A percentile compares a stretch with the other conserved stretches of the same genome.
phyloP scores from a whole-genome alignment of 371 early-diverging fungal genomes.

The Syncephalis plumigaleata region DNA sequence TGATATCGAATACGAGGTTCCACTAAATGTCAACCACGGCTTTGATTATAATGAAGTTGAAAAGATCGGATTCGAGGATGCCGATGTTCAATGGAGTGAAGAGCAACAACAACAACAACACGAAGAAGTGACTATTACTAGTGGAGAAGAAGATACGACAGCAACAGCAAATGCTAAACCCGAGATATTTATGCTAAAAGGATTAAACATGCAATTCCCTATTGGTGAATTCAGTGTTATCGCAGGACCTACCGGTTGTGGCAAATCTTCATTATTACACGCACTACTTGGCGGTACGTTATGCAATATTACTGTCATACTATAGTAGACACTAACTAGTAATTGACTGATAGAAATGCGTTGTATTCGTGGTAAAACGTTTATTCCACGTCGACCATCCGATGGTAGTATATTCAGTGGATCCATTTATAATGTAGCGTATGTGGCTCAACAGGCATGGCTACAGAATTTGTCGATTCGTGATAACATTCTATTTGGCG shows the following conservation, averaged over 20 bases:
- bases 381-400: slow-evolving; percentile 10
- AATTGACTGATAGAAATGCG: slow-evolving; percentile 3
- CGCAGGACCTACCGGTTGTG: slow-evolving; percentile 37
- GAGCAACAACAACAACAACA: no score
- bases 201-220: slow-evolving; percentile 25
- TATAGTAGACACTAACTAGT: slow-evolving; percentile 9
- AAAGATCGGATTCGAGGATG: slow-evolving; percentile 22
- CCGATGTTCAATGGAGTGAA: slow-evolving; percentile 26
- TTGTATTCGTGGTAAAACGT: no score
- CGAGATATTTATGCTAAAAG: no score
- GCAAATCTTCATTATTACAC: slow-evolving; percentile 43
- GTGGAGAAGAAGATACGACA: slow-evolving; percentile 9
- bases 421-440: slow-evolving; percentile 40
- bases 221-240: slow-evolving; percentile 32
- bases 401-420: slow-evolving; percentile 16
- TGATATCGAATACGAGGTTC: slow-evolving; percentile 17
- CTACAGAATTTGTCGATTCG: slow-evolving; percentile 66
- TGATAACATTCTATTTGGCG: slow-evolving; percentile 76
- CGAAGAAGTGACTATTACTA: no score
- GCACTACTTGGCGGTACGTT: slow-evolving; percentile 38
- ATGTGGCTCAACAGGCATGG: slow-evolving; percentile 74
- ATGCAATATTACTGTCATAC: no score
- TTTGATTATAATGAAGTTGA: slow-evolving; percentile 1
- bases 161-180: background rate
- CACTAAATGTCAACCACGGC: background rate